These are phyloP conservation scores for Thinopyrum elongatum DNA, from an alignment of 176 grass and related monocot genomes.

Conservation along the genomic window DNA sequence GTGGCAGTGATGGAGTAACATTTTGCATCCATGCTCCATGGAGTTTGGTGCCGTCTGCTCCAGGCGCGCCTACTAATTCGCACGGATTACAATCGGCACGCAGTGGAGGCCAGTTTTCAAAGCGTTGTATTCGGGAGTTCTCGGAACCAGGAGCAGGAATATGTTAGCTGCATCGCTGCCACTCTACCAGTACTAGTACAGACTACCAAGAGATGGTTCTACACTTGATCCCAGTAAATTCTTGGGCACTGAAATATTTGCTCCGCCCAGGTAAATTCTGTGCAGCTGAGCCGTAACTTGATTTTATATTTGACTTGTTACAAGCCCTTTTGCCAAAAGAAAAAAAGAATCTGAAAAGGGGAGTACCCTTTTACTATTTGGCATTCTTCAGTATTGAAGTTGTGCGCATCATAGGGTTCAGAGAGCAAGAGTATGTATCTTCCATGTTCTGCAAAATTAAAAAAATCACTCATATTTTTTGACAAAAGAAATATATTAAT, in stretches of 20 bases:
- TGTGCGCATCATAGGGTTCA: no score
- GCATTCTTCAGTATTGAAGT: no score
- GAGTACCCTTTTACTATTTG: no score
- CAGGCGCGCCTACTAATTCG: slow-evolving; percentile 10
- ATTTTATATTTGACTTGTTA: neutral
- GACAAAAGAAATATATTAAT: no score
- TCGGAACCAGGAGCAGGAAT: slow-evolving; percentile 26
- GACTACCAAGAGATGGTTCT: neutral
- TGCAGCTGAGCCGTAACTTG: neutral
- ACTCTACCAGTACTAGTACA: neutral
- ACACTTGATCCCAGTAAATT: neutral
- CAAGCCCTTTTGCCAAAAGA: no score
- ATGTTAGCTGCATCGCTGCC: neutral
- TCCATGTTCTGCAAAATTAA: no score
- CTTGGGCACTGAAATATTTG: neutral
- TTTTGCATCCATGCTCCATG: neutral
- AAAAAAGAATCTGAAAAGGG: no score
- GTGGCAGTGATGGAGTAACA: neutral
- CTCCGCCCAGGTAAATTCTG: neutral
- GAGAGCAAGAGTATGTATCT: no score
- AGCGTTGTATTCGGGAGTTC: slow-evolving; percentile 23
- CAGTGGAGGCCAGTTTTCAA: slow-evolving; percentile 18
- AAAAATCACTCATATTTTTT: no score
- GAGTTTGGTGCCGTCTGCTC: neutral
- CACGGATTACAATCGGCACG: slow-evolving; percentile 28